A percentile compares a stretch with the other conserved stretches of the same genome.
These are phyloP conservation scores for Pisolithus orientalis DNA, from an alignment of 768 basidiomycete species.

Conservation along the genomic window DNA sequence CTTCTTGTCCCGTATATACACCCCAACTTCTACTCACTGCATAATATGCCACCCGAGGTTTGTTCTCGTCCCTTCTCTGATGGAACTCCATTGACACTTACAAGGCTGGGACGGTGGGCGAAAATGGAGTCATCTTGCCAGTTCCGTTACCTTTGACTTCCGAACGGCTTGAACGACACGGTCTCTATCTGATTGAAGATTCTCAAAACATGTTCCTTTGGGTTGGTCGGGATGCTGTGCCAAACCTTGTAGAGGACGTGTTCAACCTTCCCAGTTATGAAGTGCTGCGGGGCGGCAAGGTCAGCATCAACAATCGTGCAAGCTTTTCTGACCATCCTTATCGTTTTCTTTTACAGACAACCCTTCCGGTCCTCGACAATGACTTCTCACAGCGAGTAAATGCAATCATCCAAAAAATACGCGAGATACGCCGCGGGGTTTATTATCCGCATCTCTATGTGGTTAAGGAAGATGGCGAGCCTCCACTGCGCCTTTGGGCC, in stretches of 20 bases:
- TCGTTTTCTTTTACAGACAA: constrained; percentile 45
- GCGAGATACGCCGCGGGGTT: constrained; percentile 88
- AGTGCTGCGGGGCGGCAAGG: constrained; percentile 90
- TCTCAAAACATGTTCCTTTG: constrained; percentile 97
- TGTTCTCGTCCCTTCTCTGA: background rate
- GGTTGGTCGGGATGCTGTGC: constrained; percentile 98
- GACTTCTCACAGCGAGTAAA: constrained; percentile 94
- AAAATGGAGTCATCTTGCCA: constrained; percentile 83
- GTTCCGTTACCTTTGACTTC: constrained; percentile 85
- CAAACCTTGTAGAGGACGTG: constrained; percentile 88
- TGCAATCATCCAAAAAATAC: constrained; percentile 87
- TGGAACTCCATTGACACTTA: constrained; percentile 5
- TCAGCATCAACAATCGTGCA: constrained; percentile 24
- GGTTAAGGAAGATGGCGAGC: constrained; percentile 98
- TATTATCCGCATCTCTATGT: constrained; percentile 94
- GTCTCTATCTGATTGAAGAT: constrained; percentile 95
- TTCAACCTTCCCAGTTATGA: constrained; percentile 88
- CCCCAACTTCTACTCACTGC: constrained; percentile 91
- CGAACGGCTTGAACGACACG: constrained; percentile 92
- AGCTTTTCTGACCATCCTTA: background rate
- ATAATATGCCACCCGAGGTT: constrained; percentile 93
- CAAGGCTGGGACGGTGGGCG: constrained; percentile 87
- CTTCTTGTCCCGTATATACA: constrained; percentile 90
- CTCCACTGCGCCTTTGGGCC: constrained; percentile 91
- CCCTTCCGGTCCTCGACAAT: constrained; percentile 87